Evolutionary conservation across 2,329 filamentous ascomycete genomes (phyloP), one percentile per base, ranked within the genome.

Genomic region (Stenocarpella maydis): DNA sequence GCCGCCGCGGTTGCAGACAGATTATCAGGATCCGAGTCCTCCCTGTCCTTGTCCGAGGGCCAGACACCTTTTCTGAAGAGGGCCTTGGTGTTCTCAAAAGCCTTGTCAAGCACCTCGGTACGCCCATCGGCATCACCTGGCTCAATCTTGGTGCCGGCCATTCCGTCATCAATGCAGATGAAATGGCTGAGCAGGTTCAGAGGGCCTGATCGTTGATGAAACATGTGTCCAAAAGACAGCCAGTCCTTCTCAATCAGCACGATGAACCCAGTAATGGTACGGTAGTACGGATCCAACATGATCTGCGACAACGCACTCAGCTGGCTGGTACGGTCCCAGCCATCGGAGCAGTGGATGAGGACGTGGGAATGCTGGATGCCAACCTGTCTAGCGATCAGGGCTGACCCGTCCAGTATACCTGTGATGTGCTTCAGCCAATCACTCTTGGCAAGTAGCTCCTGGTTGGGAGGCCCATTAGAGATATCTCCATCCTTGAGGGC

Each of bases 141-240:
- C 61, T 89, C 86, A 52, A 91, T 86, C 49, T 85, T 85, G 19
- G 86, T 83, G 21, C 88, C 92, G 74, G 82, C 92, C 84, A 85
- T 91, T 81, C 81, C 86, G 79, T 98, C 95, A 74, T 92, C 95
- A 78, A 98, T 93, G 31, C 93, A 88, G 21, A 89, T 86, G 77
- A 99, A 99, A 94, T 95, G 98, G 76, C 97, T 97, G 73, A 98
- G 95, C 73, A 93, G 93, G 76, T 90, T 94, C 67, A 98, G 82
- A 74, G 92, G 92, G 3, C 96, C 96, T 17, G 93, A 93, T n/a
- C 96, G 90, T 75, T 97, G 90, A 67, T 94, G 90, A 81, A 99
- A 99, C 91, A 97, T 98, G 80, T 99, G 95, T 1, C 96, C 96
- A 81, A 98, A 99, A 0, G 95, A 96, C 15, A 99, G 82, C 93